Conservation (phyloP, 257 asterid species). For the Paraleonurus japonicus region DNA sequence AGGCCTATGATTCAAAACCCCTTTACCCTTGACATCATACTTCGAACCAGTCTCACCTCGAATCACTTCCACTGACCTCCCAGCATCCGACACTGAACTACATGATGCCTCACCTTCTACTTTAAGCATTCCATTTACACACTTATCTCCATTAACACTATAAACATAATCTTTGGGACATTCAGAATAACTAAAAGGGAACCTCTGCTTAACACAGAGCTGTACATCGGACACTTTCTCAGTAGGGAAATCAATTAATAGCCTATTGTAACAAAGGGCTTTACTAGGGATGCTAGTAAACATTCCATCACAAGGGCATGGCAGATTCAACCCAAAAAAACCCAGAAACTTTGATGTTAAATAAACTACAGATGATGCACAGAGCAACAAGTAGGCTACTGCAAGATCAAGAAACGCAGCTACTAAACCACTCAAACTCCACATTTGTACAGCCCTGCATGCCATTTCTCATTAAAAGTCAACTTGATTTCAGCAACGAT, state of each 20-base stretch:
- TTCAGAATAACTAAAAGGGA: conserved; percentile 52
- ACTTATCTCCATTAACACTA: conserved; percentile 19
- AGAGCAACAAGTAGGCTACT: conserved; percentile 64
- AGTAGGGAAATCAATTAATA: conserved; percentile 62
- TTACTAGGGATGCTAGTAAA: conserved; percentile 35
- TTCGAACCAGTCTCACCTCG: conserved; percentile 29
- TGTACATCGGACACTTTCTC: conserved; percentile 61
- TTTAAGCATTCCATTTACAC: conserved; percentile 45
- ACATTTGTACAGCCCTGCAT: conserved; percentile 51
- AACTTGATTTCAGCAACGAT: conserved; percentile 26
- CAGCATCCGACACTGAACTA: too few species aligned
- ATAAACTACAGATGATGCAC: conserved; percentile 68
- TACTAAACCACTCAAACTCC: conserved; percentile 73
- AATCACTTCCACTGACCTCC: conserved; percentile 30
- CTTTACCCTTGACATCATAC: conserved; percentile 69
- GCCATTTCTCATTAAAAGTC: conserved; percentile 48
- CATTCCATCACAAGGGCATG: conserved; percentile 74
- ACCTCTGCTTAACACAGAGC: conserved; percentile 47
- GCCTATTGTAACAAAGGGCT: conserved; percentile 48
- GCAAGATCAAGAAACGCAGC: conserved; percentile 87
- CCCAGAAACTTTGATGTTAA: conserved; percentile 63
- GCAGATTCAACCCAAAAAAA: conserved; percentile 62
- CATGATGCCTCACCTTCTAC: conserved; percentile 63
- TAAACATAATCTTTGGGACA: conserved; percentile 25
- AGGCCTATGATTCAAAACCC: conserved; percentile 42